Percentiles rank a stretch among this genome's conserved stretches.
Evolutionary conservation across 768 basidiomycete species (phyloP).

Genomic region (Mycena galopus): DNA sequence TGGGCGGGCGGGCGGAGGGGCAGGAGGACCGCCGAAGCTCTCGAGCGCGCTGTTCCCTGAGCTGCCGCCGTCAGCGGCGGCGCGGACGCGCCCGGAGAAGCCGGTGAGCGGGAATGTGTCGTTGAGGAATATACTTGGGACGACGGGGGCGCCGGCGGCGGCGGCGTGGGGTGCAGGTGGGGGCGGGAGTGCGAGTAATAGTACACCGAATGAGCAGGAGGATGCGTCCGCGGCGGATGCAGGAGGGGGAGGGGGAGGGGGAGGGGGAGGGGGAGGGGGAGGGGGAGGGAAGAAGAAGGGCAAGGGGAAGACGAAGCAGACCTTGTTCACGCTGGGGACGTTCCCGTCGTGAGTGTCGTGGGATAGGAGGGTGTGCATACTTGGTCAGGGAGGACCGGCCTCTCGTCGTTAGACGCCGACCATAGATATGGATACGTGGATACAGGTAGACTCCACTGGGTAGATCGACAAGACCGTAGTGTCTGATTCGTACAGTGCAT

Average conservation of each 20-base stretch:
- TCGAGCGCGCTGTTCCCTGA: slow-evolving; percentile 77
- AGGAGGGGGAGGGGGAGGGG: slow-evolving; percentile 57
- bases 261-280: slow-evolving; percentile 59
- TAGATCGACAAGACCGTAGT: too few species aligned
- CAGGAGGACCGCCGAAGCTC: slow-evolving; percentile 57
- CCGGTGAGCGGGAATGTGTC: slow-evolving; percentile 74
- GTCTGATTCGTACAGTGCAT: too few species aligned
- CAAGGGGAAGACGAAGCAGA: slow-evolving; percentile 89
- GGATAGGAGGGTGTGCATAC: neutral
- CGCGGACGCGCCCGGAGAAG: slow-evolving; percentile 58
- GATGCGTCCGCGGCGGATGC: neutral
- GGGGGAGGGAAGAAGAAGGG: slow-evolving; percentile 71
- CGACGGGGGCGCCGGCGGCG: slow-evolving; percentile 43
- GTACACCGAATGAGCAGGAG: slow-evolving; percentile 15
- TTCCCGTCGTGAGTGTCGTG: slow-evolving; percentile 52
- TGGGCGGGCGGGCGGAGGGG: slow-evolving; percentile 36
- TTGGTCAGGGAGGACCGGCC: too few species aligned
- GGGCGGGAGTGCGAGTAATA: neutral
- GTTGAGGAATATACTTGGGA: slow-evolving; percentile 75
- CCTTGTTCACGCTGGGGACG: slow-evolving; percentile 76
- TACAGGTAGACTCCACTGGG: too few species aligned
- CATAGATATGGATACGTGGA: neutral
- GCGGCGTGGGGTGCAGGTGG: slow-evolving; percentile 55
- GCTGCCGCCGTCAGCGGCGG: slow-evolving; percentile 62
- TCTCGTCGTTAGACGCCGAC: neutral